phyloP scores from a whole-genome alignment of 2,329 filamentous ascomycete genomes.

The Cladophialophora yegresii region DNA sequence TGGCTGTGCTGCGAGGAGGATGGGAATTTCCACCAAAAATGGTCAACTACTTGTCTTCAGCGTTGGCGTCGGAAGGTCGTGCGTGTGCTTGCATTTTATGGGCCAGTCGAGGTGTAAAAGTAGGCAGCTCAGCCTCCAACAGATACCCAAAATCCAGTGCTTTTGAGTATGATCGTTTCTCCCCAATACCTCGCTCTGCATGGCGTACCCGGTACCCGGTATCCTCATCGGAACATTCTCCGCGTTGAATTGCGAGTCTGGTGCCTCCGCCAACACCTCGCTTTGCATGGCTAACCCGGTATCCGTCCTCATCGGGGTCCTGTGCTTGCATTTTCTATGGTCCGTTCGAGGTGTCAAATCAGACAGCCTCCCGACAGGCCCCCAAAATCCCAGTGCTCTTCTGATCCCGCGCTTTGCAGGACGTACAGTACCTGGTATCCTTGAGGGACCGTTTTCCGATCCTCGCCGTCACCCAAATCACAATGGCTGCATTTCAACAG shows the following conservation, averaged over 20 bases:
- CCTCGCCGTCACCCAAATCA: too few species aligned
- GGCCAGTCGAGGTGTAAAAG: neutral
- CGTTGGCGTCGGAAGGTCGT: constrained; percentile 33
- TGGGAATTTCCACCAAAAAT: neutral
- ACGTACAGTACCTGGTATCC: too few species aligned
- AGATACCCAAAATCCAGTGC: constrained; percentile 14
- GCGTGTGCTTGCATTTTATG: constrained; percentile 8
- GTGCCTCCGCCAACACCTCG: neutral
- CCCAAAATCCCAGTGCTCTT: too few species aligned
- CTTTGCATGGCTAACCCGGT: too few species aligned
- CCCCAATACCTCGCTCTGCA: neutral
- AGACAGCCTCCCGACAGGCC: too few species aligned
- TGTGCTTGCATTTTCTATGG: too few species aligned
- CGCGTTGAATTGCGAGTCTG: neutral
- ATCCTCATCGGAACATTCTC: neutral
- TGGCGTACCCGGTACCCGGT: neutral
- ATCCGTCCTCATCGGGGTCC: too few species aligned
- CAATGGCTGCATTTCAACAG: too few species aligned
- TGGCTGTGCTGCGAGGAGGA: too few species aligned
- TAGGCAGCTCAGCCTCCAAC: neutral
- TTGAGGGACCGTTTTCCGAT: too few species aligned
- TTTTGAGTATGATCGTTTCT: neutral
- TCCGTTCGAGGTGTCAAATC: too few species aligned
- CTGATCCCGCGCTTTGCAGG: too few species aligned
- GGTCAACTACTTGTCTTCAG: constrained; percentile 24